phyloP scores from a whole-genome alignment of 306 rosid species.

The Acacia acuminata region DNA sequence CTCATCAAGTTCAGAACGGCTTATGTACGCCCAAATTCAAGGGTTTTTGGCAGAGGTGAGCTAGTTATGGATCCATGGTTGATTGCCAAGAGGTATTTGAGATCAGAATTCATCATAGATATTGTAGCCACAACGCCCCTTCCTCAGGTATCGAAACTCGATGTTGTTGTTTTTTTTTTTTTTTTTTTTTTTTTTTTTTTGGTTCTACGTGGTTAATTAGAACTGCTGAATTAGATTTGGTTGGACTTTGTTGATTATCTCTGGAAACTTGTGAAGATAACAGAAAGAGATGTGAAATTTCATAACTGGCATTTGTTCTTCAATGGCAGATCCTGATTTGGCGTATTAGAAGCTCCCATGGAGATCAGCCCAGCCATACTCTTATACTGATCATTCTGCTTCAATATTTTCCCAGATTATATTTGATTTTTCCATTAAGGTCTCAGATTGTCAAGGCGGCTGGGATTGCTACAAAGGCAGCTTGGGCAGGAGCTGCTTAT shows the following conservation, averaged over 20 bases:
- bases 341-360: conserved; percentile 70
- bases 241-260: not conserved
- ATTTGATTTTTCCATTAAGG: conserved; percentile 81
- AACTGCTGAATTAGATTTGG: not conserved
- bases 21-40: conserved; percentile 72
- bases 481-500: conserved; percentile 98
- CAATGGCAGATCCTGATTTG: conserved; percentile 81
- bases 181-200: not conserved
- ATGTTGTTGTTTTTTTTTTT: not conserved
- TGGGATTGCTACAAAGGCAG: conserved; percentile 84
- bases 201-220: too few relatives aligned
- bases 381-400: conserved; percentile 78
- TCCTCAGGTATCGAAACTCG: conserved; percentile 68
- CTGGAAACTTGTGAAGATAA: not conserved
- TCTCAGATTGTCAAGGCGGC: conserved; percentile 85
- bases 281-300: conserved; percentile 27
- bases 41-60: conserved; percentile 90
- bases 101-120: conserved; percentile 77
- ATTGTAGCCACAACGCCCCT: conserved; percentile 81
- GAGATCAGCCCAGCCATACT: conserved; percentile 71
- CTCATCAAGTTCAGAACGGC: conserved; percentile 79
- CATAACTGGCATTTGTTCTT: conserved; percentile 22
- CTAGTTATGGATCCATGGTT: conserved; percentile 70
- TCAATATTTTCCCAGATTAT: conserved; percentile 82
- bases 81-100: conserved; percentile 70